A percentile compares a stretch with the other conserved stretches of the same genome.
These are phyloP conservation scores for Pseudocercospora eumusae DNA, from an alignment of 2,329 filamentous ascomycete species.

Conservation along the genomic window DNA sequence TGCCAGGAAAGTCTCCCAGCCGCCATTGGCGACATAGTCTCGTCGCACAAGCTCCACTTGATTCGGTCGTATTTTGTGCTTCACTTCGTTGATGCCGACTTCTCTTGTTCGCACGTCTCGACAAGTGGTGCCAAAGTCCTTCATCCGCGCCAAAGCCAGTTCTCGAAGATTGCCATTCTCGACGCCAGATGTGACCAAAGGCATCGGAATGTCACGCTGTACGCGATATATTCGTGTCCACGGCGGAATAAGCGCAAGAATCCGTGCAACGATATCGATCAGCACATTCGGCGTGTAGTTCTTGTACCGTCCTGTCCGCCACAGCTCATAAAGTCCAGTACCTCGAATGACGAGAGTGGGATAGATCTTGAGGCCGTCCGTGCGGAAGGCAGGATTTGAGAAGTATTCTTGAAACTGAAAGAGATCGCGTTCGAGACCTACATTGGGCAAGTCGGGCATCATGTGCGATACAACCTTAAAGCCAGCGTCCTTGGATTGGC, in stretches of 20 bases:
- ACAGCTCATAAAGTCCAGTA: constrained; percentile 93
- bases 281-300: constrained; percentile 98
- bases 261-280: constrained; percentile 94
- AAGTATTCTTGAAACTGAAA: constrained; percentile 98
- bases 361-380: constrained; percentile 96
- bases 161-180: constrained; percentile 97
- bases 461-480: constrained; percentile 99
- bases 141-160: constrained; percentile 93
- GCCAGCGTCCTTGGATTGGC: constrained; percentile 93
- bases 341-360: constrained; percentile 95
- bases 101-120: constrained; percentile 94
- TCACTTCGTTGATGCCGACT: constrained; percentile 98
- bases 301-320: constrained; percentile 94
- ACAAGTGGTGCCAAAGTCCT: constrained; percentile 96
- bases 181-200: constrained; percentile 94
- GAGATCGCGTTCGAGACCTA: constrained; percentile 95
- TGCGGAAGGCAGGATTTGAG: constrained; percentile 91
- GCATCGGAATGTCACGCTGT: constrained; percentile 99
- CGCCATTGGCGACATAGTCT: constrained; percentile 92
- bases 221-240: constrained; percentile 99
- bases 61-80: constrained; percentile 95
- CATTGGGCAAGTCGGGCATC: constrained; percentile 98
- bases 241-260: constrained; percentile 87
- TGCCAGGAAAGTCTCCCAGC: constrained; percentile 97
- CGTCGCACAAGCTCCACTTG: constrained; percentile 93